Evolutionary conservation across 2,329 filamentous ascomycete genomes (phyloP).

Genomic region (Colletotrichum gloeosporioides): DNA sequence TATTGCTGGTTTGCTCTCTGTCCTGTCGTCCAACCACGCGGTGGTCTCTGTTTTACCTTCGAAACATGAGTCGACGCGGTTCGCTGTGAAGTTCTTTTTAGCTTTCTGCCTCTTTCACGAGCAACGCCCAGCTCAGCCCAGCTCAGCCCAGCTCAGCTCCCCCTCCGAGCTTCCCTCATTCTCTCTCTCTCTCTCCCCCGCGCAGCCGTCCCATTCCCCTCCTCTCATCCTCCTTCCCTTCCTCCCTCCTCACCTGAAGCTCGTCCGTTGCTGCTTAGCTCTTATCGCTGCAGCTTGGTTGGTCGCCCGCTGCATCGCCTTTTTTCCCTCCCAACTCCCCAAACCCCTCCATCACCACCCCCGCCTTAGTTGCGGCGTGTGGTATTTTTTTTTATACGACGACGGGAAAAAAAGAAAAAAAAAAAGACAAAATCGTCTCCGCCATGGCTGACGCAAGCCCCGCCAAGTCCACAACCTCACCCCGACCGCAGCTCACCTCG

Average conservation of each 20-base stretch:
- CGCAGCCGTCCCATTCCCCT: background rate
- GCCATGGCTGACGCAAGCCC: conserved; percentile 37
- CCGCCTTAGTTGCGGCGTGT: background rate
- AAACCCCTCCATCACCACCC: background rate
- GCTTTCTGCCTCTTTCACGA: conserved; percentile 10
- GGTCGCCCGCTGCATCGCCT: background rate
- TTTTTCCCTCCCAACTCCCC: background rate
- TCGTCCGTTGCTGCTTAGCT: background rate
- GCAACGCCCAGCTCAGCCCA: background rate
- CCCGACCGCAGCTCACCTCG: conserved; percentile 53
- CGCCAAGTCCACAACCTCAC: conserved; percentile 34
- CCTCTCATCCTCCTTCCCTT: background rate
- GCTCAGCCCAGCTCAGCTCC: background rate
- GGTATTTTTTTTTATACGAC: background rate
- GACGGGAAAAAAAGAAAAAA: background rate
- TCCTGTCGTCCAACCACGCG: conserved; percentile 4
- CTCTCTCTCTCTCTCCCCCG: background rate
- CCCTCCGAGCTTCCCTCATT: background rate
- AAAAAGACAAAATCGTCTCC: background rate
- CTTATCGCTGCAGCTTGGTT: background rate
- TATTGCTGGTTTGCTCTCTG: background rate
- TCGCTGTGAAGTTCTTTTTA: background rate
- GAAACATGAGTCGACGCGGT: conserved; percentile 9
- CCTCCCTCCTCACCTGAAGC: background rate
- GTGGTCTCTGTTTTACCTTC: conserved; percentile 7